Percentiles rank a stretch among this genome's conserved stretches.
Conservation (phyloP, 2,329 filamentous ascomycete genomes). For the Sarocladium strictum region DNA sequence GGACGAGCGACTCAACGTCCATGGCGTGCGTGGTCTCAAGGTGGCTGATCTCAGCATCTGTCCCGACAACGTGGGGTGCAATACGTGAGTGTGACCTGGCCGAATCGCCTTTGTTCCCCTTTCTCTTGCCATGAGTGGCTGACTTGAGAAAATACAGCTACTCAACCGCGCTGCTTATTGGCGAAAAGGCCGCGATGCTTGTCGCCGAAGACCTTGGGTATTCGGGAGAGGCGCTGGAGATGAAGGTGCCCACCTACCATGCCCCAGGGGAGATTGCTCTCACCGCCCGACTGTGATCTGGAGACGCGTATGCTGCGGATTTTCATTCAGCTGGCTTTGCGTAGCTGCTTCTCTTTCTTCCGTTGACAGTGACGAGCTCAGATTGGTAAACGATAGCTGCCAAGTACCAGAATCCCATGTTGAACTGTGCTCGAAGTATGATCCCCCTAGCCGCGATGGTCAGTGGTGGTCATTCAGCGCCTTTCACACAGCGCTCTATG, state of each 20-base stretch:
- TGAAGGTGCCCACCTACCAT: constrained; percentile 65
- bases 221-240: constrained; percentile 64
- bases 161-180: constrained; percentile 66
- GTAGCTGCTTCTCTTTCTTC: too few species aligned
- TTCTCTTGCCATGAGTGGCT: constrained; percentile 10
- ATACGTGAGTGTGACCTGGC: constrained; percentile 56
- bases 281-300: constrained; percentile 35
- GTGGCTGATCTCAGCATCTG: constrained; percentile 72
- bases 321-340: too few species aligned
- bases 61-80: constrained; percentile 71
- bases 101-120: constrained; percentile 12
- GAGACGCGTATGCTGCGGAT: too few species aligned
- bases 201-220: constrained; percentile 70
- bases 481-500: too few species aligned
- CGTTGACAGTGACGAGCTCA: too few species aligned
- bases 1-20: constrained; percentile 71
- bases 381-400: too few species aligned
- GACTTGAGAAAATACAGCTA: constrained; percentile 36
- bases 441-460: too few species aligned
- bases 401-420: too few species aligned
- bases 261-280: constrained; percentile 44
- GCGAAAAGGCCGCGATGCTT: constrained; percentile 67
- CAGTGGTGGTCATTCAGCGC: too few species aligned
- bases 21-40: constrained; percentile 71
- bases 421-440: too few species aligned